Conservation (phyloP, 139 green algal species). For the Chloropicon primus region DNA sequence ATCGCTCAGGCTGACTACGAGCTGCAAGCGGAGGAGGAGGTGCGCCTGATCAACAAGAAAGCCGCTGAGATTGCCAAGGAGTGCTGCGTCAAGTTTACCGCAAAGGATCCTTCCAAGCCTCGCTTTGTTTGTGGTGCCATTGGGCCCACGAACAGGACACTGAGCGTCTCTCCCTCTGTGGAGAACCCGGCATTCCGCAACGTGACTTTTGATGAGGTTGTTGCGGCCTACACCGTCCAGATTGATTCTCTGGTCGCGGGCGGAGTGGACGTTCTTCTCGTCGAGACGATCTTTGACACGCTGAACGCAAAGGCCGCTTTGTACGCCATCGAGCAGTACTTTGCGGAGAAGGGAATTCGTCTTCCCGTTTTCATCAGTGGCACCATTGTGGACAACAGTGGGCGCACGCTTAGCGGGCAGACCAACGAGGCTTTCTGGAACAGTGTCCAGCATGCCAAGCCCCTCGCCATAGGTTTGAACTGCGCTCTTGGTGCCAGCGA, state of each 20-base stretch:
- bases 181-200: conserved; percentile 24
- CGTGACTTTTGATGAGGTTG: conserved; percentile 25
- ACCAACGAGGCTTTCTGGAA: conserved; percentile 31
- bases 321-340: conserved; percentile 25
- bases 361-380: conserved; percentile 22
- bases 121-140: conserved; percentile 3
- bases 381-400: conserved; percentile 26
- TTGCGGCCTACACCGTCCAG: conserved; percentile 20
- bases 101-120: neutral
- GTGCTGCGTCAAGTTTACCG: neutral
- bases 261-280: conserved; percentile 22
- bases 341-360: conserved; percentile 6
- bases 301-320: conserved; percentile 32
- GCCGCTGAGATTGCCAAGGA: neutral
- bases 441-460: conserved; percentile 21
- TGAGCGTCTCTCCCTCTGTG: neutral
- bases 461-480: conserved; percentile 22
- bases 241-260: conserved; percentile 17
- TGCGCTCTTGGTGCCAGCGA: conserved; percentile 20
- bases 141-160: conserved; percentile 3
- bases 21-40: conserved; percentile 1
- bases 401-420: conserved; percentile 23
- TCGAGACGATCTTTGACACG: conserved; percentile 34
- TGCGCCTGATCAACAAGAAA: conserved; percentile 1
- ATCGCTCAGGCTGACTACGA: conserved; percentile 7